Evolutionary conservation across 257 asterid species (phyloP).

Genomic region (Coffea canephora): DNA sequence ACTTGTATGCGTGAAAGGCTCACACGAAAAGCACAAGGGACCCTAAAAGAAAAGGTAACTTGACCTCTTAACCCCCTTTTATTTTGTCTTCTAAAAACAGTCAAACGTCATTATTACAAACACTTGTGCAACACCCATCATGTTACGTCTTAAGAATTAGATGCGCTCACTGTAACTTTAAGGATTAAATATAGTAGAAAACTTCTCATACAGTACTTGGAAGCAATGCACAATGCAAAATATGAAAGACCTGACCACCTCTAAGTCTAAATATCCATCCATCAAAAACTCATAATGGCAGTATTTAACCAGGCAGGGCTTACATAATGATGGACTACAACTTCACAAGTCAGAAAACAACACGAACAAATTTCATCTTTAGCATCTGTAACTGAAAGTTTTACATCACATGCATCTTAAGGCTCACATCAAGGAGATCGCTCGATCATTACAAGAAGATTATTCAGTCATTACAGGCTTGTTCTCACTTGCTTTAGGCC

Average conservation of each 20-base stretch:
- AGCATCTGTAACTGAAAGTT: background rate
- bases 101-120: background rate
- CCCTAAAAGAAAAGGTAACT: background rate
- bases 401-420: slow-evolving; percentile 5
- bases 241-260: background rate
- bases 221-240: background rate
- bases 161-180: background rate
- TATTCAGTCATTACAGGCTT: slow-evolving; percentile 92
- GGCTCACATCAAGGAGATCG: slow-evolving; percentile 24
- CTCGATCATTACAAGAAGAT: slow-evolving; percentile 83
- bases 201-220: background rate
- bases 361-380: background rate
- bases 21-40: background rate
- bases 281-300: slow-evolving; percentile 4
- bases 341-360: slow-evolving; percentile 2
- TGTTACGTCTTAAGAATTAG: background rate
- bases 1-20: background rate
- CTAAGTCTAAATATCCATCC: background rate
- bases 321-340: background rate
- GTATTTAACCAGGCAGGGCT: background rate
- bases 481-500: slow-evolving; percentile 88
- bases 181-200: background rate
- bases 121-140: background rate
- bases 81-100: background rate
- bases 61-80: background rate